These are phyloP conservation scores for Gymnopilus dilepis DNA, from an alignment of 768 basidiomycete species.

Conservation along the genomic window DNA sequence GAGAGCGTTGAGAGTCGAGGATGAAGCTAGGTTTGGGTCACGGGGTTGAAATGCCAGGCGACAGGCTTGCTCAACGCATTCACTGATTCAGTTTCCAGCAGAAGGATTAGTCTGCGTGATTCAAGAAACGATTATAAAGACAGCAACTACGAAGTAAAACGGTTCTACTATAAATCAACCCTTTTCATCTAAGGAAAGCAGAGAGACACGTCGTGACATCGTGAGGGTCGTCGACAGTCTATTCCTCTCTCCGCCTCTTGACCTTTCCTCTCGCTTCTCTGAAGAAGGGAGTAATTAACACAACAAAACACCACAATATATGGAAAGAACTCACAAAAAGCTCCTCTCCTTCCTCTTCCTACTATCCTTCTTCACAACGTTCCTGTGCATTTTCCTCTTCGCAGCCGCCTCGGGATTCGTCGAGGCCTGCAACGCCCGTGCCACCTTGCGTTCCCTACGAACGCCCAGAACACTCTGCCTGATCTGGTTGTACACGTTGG, in stretches of 20 bases:
- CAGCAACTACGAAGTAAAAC: not conserved
- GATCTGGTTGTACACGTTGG: constrained; percentile 78
- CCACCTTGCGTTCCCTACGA: constrained; percentile 73
- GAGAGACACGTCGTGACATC: not conserved
- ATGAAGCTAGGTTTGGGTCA: too few relatives aligned
- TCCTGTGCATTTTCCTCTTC: constrained; percentile 73
- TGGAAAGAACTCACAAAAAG: constrained; percentile 21
- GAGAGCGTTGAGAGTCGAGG: too few relatives aligned
- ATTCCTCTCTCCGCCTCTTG: constrained; percentile 50
- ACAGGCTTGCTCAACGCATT: too few relatives aligned
- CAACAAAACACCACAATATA: not conserved
- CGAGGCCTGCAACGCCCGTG: constrained; percentile 61
- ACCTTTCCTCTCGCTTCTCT: constrained; percentile 56
- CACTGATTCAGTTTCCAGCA: too few relatives aligned
- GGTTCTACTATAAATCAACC: not conserved
- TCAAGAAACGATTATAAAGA: not conserved
- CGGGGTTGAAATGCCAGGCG: too few relatives aligned
- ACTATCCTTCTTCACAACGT: constrained; percentile 82
- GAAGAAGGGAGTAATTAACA: constrained; percentile 2
- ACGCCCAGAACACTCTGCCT: constrained; percentile 71
- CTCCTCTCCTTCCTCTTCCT: constrained; percentile 68
- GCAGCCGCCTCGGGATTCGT: constrained; percentile 80
- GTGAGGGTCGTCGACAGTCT: constrained; percentile 11
- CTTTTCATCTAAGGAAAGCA: not conserved
- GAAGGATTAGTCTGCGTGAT: too few relatives aligned